Conservation (phyloP, 345 rosid genomes). For the Pistacia vera region DNA sequence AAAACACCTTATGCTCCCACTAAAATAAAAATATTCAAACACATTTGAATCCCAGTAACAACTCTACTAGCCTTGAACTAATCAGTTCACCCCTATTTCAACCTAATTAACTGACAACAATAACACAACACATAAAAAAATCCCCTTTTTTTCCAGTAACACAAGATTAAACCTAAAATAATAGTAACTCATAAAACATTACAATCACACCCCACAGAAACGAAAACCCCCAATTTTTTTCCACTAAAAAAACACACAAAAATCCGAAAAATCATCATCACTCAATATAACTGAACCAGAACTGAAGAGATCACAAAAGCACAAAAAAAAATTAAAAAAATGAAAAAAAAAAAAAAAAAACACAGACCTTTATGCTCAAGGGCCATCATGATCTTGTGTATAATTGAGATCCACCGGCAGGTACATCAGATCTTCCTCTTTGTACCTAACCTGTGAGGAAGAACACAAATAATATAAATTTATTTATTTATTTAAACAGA, state of each 20-base stretch:
- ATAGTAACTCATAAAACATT: too few species aligned
- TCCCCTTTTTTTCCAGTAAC: too few species aligned
- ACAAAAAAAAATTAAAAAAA: neutral
- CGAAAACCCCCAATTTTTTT: too few species aligned
- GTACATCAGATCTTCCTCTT: constrained; percentile 71
- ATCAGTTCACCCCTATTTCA: too few species aligned
- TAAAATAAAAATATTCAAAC: too few species aligned
- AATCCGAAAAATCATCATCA: neutral
- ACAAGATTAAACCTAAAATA: too few species aligned
- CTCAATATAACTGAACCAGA: constrained; percentile 7
- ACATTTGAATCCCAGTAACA: too few species aligned
- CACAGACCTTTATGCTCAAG: constrained; percentile 57
- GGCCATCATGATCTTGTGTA: constrained; percentile 54
- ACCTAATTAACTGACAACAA: too few species aligned
- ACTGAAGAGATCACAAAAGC: constrained; percentile 10
- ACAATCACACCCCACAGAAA: too few species aligned
- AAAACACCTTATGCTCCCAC: too few species aligned
- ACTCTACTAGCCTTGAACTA: too few species aligned
- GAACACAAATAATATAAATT: neutral
- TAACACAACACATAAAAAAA: too few species aligned
- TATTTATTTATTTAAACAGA: neutral
- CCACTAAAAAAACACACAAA: neutral
- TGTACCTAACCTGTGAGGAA: constrained; percentile 37
- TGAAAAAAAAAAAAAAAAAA: neutral
- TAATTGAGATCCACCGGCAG: constrained; percentile 51